Evolutionary conservation across 2,329 filamentous ascomycete genomes (phyloP).

Genomic region (Colletotrichum lentis): DNA sequence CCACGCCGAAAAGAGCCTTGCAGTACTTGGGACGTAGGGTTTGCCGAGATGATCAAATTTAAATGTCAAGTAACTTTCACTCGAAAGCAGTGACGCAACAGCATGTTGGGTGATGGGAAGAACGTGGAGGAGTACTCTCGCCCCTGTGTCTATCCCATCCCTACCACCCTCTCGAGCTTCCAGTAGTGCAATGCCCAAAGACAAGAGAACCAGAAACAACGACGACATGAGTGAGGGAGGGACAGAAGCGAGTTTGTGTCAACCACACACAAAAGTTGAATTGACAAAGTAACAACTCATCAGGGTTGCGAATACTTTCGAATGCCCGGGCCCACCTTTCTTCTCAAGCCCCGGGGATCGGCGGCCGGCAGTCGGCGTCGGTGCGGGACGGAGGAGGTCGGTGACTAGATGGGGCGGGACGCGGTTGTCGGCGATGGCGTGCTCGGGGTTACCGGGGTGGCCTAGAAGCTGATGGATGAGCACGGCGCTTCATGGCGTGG

Average conservation of each 20-base stretch:
- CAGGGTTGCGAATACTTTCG: background rate
- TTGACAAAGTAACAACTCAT: too few relatives aligned
- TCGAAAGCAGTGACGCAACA: background rate
- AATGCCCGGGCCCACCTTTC: background rate
- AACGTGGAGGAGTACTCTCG: background rate
- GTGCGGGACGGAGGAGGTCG: constrained; percentile 27
- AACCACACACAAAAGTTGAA: too few relatives aligned
- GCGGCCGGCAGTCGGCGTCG: constrained; percentile 36
- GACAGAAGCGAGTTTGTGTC: too few relatives aligned
- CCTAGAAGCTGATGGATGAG: background rate
- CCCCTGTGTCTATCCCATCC: background rate
- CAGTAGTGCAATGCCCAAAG: background rate
- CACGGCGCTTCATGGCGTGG: constrained; percentile 7
- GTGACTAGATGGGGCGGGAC: background rate
- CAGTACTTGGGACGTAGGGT: constrained; percentile 5
- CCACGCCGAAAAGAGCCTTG: background rate
- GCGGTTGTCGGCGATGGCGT: constrained; percentile 38
- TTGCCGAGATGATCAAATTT: background rate
- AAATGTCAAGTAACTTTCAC: background rate
- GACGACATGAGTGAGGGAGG: too few relatives aligned
- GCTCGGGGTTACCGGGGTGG: constrained; percentile 20
- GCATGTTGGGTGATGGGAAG: background rate
- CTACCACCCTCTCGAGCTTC: background rate
- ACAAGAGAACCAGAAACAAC: too few relatives aligned
- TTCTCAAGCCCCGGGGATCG: background rate